Percentiles rank a stretch among this genome's conserved stretches.
phyloP scores from a whole-genome alignment of 2,329 filamentous ascomycete genomes.

The Fonsecaea nubica region DNA sequence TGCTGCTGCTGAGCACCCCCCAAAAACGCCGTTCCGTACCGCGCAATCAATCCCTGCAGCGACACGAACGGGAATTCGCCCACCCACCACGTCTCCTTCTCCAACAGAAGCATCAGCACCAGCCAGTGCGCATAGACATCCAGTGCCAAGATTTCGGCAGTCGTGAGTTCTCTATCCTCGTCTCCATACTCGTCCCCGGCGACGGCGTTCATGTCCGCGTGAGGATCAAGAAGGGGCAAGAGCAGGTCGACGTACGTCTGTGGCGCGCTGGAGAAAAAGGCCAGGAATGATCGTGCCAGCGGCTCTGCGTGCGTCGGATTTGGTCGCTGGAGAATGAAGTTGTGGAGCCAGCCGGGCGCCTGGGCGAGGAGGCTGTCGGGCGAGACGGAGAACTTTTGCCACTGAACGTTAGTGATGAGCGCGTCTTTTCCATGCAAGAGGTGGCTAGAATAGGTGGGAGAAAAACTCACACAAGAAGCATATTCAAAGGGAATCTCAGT shows the following conservation, averaged over 20 bases:
- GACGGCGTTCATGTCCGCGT: neutral
- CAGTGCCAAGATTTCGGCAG: neutral
- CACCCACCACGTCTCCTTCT: constrained; percentile 4
- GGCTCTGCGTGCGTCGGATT: neutral
- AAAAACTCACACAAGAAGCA: neutral
- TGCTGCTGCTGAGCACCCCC: too few species aligned
- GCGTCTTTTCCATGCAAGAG: too few species aligned
- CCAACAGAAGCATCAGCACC: neutral
- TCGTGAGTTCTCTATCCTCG: neutral
- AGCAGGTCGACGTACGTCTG: constrained; percentile 3
- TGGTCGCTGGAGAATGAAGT: neutral
- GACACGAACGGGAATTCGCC: neutral
- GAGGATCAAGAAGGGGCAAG: neutral
- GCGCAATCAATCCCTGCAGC: neutral
- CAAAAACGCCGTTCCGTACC: neutral
- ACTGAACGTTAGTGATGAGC: neutral
- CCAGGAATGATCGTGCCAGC: neutral
- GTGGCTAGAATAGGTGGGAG: neutral
- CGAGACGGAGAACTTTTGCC: neutral
- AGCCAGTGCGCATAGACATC: constrained; percentile 1
- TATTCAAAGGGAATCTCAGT: neutral
- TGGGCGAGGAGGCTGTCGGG: constrained; percentile 3
- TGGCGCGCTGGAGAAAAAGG: constrained; percentile 2
- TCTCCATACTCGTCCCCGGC: neutral
- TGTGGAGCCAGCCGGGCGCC: neutral